Evolutionary conservation across 2,329 filamentous ascomycete genomes (phyloP), one percentile per base, ranked within the genome.

Genomic region (Monosporascus sp.): DNA sequence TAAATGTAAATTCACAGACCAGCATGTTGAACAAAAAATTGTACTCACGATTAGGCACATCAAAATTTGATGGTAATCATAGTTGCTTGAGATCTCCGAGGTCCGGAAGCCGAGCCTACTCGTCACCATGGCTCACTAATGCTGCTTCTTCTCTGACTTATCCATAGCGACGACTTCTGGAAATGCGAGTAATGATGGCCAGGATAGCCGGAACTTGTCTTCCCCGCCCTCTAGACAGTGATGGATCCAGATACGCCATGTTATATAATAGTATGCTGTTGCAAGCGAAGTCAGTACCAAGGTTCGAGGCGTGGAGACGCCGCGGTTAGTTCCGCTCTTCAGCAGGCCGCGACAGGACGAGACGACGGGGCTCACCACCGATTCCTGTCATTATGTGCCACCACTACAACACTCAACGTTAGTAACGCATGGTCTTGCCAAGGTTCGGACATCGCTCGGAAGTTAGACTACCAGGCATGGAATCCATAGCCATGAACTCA

Each of bases 231-330:
- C 89, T 49, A 94, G 73, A 62, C 88, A 91, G 57, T 87, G 85
- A 41, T 89, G 82, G 18, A 94, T 77, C 86, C 89, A 93, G 26
- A 92, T 84, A 3, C 89, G 87, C 89, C 90, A 95, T 15, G 84
- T 76, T 60, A 95, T 90, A 67, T 93, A 91, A 65, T 87, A 88
- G 69, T 95, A 95, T 17, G 89, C 89, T 67, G 43, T 18, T 24
- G 24, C n/a, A 45, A 37, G n/a, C 11, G 9, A 38, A 50, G 47
- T 50, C 22, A 49, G 28, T 24, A 14, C 14, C 14, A n/a, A 18
- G 28, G 11, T n/a, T 35, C 14, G 8, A 8, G 24, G 22, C 37
- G 15, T 24, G 28, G 48, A 48, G 38, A 43, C 37, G 20, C 26
- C 15, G 44, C 20, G 0, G 9, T 46, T 20, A 38, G 24, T 53